Percentiles rank a stretch among this genome's conserved stretches.
phyloP scores from a whole-genome alignment of 371 early-diverging fungal species.

The Cokeromyces recurvatus region DNA sequence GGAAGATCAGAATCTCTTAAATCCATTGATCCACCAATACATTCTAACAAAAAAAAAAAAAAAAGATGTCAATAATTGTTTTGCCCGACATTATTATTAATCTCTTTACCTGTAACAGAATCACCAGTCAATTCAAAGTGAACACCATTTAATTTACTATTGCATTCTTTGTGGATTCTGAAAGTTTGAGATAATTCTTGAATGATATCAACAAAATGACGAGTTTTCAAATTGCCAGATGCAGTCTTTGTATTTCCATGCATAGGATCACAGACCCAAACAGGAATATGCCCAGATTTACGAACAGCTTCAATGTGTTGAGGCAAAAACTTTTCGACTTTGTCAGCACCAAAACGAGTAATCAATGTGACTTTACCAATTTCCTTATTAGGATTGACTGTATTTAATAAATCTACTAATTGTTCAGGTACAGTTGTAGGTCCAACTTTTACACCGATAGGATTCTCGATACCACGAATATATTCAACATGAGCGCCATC shows the following conservation, averaged over 20 bases:
- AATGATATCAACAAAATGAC: slow-evolving; percentile 81
- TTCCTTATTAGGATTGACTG: slow-evolving; percentile 82
- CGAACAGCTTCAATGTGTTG: slow-evolving; percentile 88
- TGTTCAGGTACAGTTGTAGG: slow-evolving; percentile 87
- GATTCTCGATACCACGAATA: slow-evolving; percentile 92
- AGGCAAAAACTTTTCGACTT: slow-evolving; percentile 78
- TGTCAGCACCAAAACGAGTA: slow-evolving; percentile 88
- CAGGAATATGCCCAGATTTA: slow-evolving; percentile 78
- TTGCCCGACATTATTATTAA: no score
- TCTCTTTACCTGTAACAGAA: slow-evolving; percentile 62
- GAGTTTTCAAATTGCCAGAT: slow-evolving; percentile 80
- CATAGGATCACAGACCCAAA: slow-evolving; percentile 98
- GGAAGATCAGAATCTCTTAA: slow-evolving; percentile 73
- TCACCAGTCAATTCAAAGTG: slow-evolving; percentile 97
- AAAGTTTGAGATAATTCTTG: slow-evolving; percentile 80
- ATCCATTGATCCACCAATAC: slow-evolving; percentile 95
- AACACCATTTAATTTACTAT: slow-evolving; percentile 87
- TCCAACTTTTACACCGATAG: slow-evolving; percentile 95
- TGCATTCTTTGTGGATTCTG: slow-evolving; percentile 70
- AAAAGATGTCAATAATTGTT: no score
- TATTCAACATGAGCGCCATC: slow-evolving; percentile 96
- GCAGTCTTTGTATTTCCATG: slow-evolving; percentile 94
- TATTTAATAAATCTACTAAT: slow-evolving; percentile 74
- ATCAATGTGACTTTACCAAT: slow-evolving; percentile 93
- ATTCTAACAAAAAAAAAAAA: slow-evolving; percentile 54